Conservation (phyloP, 2,329 filamentous ascomycete genomes). For the Chaetomiaceae sp. region DNA sequence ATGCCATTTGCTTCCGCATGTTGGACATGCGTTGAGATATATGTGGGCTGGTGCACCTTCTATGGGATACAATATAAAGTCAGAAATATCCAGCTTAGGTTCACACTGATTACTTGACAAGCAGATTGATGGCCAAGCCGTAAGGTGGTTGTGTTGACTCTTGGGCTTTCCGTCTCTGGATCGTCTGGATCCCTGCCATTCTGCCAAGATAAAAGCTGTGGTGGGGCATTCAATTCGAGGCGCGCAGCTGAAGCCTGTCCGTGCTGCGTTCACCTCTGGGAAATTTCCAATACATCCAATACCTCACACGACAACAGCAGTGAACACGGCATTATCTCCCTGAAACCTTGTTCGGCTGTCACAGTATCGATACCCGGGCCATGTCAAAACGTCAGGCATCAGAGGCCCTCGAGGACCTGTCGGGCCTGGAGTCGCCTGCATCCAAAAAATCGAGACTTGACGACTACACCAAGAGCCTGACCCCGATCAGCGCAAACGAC, state of each 20-base stretch:
- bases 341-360: not conserved
- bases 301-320: no score
- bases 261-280: not conserved
- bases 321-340: not conserved
- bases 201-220: conserved; percentile 16
- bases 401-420: conserved; percentile 55
- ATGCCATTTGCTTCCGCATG: not conserved
- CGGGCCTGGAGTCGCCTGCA: conserved; percentile 50
- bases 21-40: not conserved
- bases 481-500: conserved; percentile 24
- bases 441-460: conserved; percentile 54
- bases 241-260: not conserved
- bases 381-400: conserved; percentile 53
- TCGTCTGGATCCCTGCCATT: no score
- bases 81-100: no score
- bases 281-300: conserved; percentile 7
- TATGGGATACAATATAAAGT: no score
- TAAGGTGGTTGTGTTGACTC: no score
- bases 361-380: not conserved
- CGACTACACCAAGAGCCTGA: conserved; percentile 35
- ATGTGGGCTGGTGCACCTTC: not conserved
- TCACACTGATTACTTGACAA: no score
- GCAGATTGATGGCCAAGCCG: no score
- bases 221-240: conserved; percentile 14
- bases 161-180: no score